Conservation (phyloP, 2,329 filamentous ascomycete species). For the Bipolaris sorokiniana region DNA sequence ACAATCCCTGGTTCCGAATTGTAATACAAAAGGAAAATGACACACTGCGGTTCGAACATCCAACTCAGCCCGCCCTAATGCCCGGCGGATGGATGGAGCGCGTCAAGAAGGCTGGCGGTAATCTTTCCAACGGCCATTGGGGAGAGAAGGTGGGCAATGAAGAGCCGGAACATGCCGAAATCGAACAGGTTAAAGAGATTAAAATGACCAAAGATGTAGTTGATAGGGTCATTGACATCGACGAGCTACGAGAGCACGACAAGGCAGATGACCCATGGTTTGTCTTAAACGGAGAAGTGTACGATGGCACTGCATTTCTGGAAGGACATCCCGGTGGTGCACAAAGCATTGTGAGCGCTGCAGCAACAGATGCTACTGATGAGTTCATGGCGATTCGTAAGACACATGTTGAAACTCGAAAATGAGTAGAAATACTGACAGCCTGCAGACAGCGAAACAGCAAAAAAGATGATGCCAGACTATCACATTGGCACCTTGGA, state of each 20-base stretch:
- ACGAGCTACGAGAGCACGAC: slow-evolving; percentile 74
- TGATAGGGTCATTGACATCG: slow-evolving; percentile 67
- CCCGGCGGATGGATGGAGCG: slow-evolving; percentile 93
- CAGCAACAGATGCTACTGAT: slow-evolving; percentile 81
- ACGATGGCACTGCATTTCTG: slow-evolving; percentile 81
- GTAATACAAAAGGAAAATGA: slow-evolving; percentile 72
- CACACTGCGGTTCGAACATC: slow-evolving; percentile 79
- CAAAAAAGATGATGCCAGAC: slow-evolving; percentile 83
- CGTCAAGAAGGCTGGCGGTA: slow-evolving; percentile 80
- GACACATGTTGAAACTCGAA: slow-evolving; percentile 38
- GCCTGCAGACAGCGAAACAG: slow-evolving; percentile 79
- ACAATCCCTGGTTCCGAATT: slow-evolving; percentile 91
- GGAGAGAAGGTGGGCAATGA: slow-evolving; percentile 71
- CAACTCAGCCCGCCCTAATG: slow-evolving; percentile 78
- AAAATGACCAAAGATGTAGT: slow-evolving; percentile 76
- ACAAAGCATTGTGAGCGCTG: slow-evolving; percentile 80
- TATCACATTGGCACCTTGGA: slow-evolving; percentile 86
- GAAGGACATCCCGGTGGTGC: slow-evolving; percentile 85
- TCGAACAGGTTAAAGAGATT: slow-evolving; percentile 68
- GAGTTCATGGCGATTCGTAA: slow-evolving; percentile 92
- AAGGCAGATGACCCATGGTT: slow-evolving; percentile 78
- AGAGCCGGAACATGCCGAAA: slow-evolving; percentile 48
- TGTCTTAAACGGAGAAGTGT: slow-evolving; percentile 85
- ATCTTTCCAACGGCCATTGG: slow-evolving; percentile 83
- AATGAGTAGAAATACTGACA: slow-evolving; percentile 29